Evolutionary conservation across 352 stramenopile species (phyloP).

Genomic region (Phytophthora palmivora): DNA sequence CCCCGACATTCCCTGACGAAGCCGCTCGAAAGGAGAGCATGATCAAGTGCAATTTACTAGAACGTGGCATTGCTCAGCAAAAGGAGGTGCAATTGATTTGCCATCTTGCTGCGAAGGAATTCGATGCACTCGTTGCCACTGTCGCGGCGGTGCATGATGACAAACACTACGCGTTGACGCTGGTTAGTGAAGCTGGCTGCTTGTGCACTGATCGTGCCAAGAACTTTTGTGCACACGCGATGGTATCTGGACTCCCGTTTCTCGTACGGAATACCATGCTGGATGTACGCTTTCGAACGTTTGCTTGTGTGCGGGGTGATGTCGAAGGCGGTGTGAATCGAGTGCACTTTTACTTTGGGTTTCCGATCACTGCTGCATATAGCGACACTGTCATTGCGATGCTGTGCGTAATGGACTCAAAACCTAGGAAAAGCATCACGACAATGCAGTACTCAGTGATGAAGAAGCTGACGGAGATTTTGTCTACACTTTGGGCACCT

Average conservation of each 20-base stretch:
- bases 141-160: slow-evolving; percentile 48
- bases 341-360: slow-evolving; percentile 50
- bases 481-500: slow-evolving; percentile 19
- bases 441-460: slow-evolving; percentile 70
- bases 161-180: slow-evolving; percentile 31
- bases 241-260: slow-evolving; percentile 43
- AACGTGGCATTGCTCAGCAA: slow-evolving; percentile 15
- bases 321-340: slow-evolving; percentile 20
- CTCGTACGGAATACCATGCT: slow-evolving; percentile 53
- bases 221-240: slow-evolving; percentile 49
- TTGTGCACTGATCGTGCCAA: slow-evolving; percentile 31
- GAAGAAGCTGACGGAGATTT: slow-evolving; percentile 48
- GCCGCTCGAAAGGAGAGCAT: slow-evolving; percentile 39
- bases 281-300: slow-evolving; percentile 64
- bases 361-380: slow-evolving; percentile 42
- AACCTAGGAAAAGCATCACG: slow-evolving; percentile 54
- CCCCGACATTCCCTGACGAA: slow-evolving; percentile 40
- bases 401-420: slow-evolving; percentile 55
- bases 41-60: slow-evolving; percentile 34
- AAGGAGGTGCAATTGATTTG: slow-evolving; percentile 61
- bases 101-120: slow-evolving; percentile 57
- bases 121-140: slow-evolving; percentile 45
- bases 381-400: slow-evolving; percentile 40
- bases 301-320: slow-evolving; percentile 41
- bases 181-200: slow-evolving; percentile 19